Evolutionary conservation across 176 grass and related monocot genomes (phyloP), one percentile per base, ranked within the genome.

Genomic region (Aegilops umbellulata): DNA sequence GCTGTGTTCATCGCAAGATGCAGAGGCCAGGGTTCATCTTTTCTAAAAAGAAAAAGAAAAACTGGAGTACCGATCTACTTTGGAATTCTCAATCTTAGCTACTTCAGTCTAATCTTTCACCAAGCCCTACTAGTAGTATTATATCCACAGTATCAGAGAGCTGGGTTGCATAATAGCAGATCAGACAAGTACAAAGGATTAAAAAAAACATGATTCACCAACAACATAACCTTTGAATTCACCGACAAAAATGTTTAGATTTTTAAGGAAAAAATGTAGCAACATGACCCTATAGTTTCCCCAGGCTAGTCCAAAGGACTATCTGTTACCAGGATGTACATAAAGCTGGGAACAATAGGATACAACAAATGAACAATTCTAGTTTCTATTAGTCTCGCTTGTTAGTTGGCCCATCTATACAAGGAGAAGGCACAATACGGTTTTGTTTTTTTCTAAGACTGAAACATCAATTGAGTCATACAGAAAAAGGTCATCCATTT

Each of bases 81-180:
- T 49, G 75, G 35, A 87, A 26, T 80, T 26, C 67, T 87, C 85
- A 61, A 80, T 68, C 76, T 83, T 79, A 80, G 30, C 36, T 16
- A 86, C 25, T 11, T 79, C 68, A 68, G 57, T 60, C 32, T 60
- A 47, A 30, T 74, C 20, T 67, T 76, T 75, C 83, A 60, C 35
- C 46, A 83, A 88, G 61, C 27, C 14, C 22, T 60, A 44, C 6
- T 46, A 60, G 78, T n/a, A 82, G 62, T 82, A 86, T 70, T 82
- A 77, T 86, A 84, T 80, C 32, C 72, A 79, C 36, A 83, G 22
- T 87, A 68, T 47, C 67, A 84, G 66, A 60, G 62, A 67, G 35
- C 25, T 75, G 17, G 22, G 69, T 80, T 68, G 76, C 68, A 76
- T 15, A 8, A 15, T 27, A 75, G 72, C 41, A 75, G 13, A 83